Evolutionary conservation across 352 stramenopile species (phyloP).

Genomic region (Globisporangium apiculatum): DNA sequence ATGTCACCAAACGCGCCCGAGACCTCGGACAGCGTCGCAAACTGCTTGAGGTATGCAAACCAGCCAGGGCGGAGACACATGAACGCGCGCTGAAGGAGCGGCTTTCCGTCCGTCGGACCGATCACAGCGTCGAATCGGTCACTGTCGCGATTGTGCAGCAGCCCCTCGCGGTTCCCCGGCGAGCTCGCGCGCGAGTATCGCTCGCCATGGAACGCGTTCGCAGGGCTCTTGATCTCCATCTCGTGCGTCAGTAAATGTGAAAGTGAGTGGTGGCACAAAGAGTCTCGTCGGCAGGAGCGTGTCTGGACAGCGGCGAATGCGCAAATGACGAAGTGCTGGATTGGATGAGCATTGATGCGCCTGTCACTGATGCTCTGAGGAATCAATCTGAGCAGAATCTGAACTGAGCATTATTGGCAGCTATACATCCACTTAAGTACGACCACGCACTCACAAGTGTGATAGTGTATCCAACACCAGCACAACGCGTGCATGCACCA

Average conservation of each 20-base stretch:
- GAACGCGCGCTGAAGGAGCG: constrained; percentile 42
- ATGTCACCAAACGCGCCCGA: constrained; percentile 92
- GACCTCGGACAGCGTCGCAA: constrained; percentile 69
- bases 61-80: constrained; percentile 50
- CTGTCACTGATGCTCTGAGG: not conserved
- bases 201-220: constrained; percentile 13
- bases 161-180: constrained; percentile 24
- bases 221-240: constrained; percentile 14
- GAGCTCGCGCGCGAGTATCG: constrained; percentile 9
- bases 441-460: too few relatives aligned
- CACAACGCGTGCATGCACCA: too few relatives aligned
- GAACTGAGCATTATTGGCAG: too few relatives aligned
- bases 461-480: too few relatives aligned
- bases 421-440: too few relatives aligned
- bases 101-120: constrained; percentile 36
- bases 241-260: too few relatives aligned
- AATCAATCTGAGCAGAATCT: not conserved
- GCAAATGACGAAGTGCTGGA: constrained; percentile 3
- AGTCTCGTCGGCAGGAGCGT: not conserved
- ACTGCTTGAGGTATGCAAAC: constrained; percentile 51
- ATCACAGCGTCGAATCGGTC: constrained; percentile 34
- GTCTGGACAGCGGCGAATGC: not conserved
- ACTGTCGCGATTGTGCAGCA: constrained; percentile 12
- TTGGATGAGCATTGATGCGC: not conserved
- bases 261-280: too few relatives aligned